Evolutionary conservation across 179 eudicot genomes (phyloP).

Genomic region (Kewa caespitosa): DNA sequence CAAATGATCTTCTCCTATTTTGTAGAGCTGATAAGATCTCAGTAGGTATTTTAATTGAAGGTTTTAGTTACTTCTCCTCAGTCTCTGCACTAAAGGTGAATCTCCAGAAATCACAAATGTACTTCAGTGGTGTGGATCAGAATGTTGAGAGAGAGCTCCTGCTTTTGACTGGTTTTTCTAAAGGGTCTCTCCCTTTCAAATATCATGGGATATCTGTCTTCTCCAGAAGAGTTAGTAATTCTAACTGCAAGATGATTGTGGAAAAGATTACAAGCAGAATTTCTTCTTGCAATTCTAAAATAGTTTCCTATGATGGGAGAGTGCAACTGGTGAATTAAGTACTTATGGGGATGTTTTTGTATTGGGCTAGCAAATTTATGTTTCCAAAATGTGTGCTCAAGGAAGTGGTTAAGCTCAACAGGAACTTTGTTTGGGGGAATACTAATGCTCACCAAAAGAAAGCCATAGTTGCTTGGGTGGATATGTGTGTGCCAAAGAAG

Average conservation of each 20-base stretch:
- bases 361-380: not conserved
- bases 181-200: not conserved
- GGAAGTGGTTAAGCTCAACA: not conserved
- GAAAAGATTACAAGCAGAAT: not conserved
- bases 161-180: not conserved
- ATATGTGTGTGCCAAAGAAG: not conserved
- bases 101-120: not conserved
- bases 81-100: not conserved
- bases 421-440: not conserved
- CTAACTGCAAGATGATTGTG: no score
- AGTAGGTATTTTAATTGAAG: not conserved
- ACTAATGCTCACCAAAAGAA: no score
- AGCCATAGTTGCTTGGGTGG: not conserved
- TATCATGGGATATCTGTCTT: not conserved
- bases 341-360: not conserved
- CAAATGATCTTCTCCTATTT: constrained; percentile 1
- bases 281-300: not conserved
- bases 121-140: not conserved
- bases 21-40: not conserved
- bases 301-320: not conserved
- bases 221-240: not conserved
- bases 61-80: not conserved
- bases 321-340: not conserved
- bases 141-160: not conserved
- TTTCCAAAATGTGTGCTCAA: not conserved